These are phyloP conservation scores for Kluyveromyces starmeri DNA, from an alignment of 805 yeast genomes.

Conservation along the genomic window DNA sequence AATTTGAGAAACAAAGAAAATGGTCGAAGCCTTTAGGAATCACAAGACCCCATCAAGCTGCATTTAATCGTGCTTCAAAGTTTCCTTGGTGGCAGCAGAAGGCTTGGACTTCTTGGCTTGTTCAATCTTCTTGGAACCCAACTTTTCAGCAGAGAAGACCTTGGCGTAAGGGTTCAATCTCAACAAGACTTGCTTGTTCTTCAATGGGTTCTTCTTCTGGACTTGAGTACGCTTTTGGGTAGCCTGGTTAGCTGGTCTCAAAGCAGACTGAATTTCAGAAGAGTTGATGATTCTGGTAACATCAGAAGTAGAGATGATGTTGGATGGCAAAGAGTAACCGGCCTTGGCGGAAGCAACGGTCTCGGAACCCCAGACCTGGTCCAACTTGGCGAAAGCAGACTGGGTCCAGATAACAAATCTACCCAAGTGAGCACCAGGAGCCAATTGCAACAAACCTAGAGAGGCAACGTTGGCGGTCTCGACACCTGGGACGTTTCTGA, in stretches of 20 bases:
- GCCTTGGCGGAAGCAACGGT: constrained; percentile 67
- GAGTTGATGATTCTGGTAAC: constrained; percentile 97
- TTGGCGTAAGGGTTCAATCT: constrained; percentile 99
- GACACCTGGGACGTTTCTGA: constrained; percentile 99
- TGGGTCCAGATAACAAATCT: constrained; percentile 99
- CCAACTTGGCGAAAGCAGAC: constrained; percentile 94
- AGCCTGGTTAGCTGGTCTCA: constrained; percentile 93
- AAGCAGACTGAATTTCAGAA: constrained; percentile 96
- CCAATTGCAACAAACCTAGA: constrained; percentile 94
- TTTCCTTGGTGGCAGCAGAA: constrained; percentile 59
- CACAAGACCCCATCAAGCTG: too few relatives aligned
- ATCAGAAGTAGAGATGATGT: constrained; percentile 93
- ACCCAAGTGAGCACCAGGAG: constrained; percentile 99
- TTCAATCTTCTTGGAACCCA: constrained; percentile 74
- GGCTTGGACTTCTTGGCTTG: constrained; percentile 56
- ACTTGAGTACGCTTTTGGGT: constrained; percentile 90
- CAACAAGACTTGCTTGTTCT: constrained; percentile 97
- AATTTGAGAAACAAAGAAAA: too few relatives aligned
- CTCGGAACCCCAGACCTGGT: constrained; percentile 94
- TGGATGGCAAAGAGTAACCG: constrained; percentile 85
- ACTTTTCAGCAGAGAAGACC: constrained; percentile 87
- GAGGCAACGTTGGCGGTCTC: constrained; percentile 90
- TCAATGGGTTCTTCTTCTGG: constrained; percentile 98
- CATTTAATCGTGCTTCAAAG: constrained; percentile 52
- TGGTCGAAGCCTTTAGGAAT: too few relatives aligned